Percentiles rank a stretch among this genome's conserved stretches.
phyloP scores from a whole-genome alignment of 257 asterid genomes.

The Solanum okadae region DNA sequence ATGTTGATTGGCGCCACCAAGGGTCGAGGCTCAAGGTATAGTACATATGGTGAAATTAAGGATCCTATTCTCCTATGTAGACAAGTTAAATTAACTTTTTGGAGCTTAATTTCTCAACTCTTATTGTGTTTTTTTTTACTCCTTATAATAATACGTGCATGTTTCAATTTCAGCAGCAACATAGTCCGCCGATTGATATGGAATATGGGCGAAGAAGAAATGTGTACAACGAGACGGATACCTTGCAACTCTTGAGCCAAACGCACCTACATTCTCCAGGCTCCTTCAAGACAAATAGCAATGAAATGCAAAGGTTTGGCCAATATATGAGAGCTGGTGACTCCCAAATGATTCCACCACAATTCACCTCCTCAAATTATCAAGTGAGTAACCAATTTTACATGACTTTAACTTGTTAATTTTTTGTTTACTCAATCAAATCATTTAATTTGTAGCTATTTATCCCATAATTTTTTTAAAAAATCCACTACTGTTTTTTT shows the following conservation, averaged over 20 bases:
- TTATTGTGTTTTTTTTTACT: not conserved
- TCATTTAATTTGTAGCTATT: not conserved
- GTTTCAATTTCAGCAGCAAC: conserved; percentile 2
- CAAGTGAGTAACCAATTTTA: conserved; percentile 18
- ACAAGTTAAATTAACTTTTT: not conserved
- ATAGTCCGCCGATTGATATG: not conserved
- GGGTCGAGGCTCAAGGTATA: conserved; percentile 44
- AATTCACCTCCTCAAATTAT: conserved; percentile 15
- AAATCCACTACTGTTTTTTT: not conserved
- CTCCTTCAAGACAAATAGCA: not conserved
- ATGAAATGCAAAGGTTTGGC: conserved; percentile 7
- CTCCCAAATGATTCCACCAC: conserved; percentile 32
- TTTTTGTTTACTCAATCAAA: not conserved
- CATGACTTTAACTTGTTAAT: not conserved
- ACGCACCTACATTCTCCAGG: conserved; percentile 41
- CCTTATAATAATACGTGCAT: not conserved
- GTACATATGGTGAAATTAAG: too few species aligned
- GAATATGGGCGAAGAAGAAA: conserved; percentile 18
- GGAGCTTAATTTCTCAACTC: not conserved
- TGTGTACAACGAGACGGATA: conserved; percentile 38
- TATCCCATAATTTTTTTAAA: not conserved
- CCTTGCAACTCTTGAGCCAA: conserved; percentile 51
- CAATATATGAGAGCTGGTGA: conserved; percentile 20
- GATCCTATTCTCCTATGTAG: not conserved
- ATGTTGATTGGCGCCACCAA: conserved; percentile 45